phyloP scores from a whole-genome alignment of 371 early-diverging fungal genomes.

The Actinomortierella ambigua region DNA sequence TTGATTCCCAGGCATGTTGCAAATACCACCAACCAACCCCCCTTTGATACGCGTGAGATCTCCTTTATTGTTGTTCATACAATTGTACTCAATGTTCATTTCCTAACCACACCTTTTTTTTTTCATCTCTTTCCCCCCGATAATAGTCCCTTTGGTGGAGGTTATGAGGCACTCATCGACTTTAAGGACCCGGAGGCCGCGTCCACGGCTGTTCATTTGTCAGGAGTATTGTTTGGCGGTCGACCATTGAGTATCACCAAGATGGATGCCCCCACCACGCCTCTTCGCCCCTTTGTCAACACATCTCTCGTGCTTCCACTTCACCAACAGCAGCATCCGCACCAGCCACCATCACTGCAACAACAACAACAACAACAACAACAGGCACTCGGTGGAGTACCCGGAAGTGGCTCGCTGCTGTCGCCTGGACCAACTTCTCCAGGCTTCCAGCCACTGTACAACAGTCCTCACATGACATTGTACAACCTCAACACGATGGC shows the following conservation, averaged over 20 bases:
- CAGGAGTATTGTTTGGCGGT: constrained; percentile 71
- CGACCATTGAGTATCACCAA: constrained; percentile 49
- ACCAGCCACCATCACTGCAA: background rate
- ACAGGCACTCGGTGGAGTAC: background rate
- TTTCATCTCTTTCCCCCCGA: constrained; percentile 1
- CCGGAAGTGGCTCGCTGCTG: background rate
- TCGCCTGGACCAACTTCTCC: constrained; percentile 35
- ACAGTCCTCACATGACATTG: constrained; percentile 47
- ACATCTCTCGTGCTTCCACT: constrained; percentile 18
- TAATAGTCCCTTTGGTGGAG: constrained; percentile 51
- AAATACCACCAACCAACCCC: too few species aligned
- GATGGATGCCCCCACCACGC: constrained; percentile 24
- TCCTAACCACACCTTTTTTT: constrained; percentile 4
- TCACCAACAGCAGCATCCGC: constrained; percentile 28
- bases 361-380: background rate
- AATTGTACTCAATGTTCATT: background rate
- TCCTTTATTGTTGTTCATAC: background rate
- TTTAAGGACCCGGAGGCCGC: constrained; percentile 56
- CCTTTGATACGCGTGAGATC: too few species aligned
- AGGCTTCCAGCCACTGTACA: constrained; percentile 32
- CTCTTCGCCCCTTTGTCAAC: constrained; percentile 5
- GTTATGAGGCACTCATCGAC: constrained; percentile 62
- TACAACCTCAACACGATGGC: constrained; percentile 46
- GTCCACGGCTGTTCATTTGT: constrained; percentile 58
- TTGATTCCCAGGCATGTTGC: constrained; percentile 43